These are phyloP conservation scores for Cephaloascus albidus DNA, from an alignment of 805 yeast species.

Conservation along the genomic window DNA sequence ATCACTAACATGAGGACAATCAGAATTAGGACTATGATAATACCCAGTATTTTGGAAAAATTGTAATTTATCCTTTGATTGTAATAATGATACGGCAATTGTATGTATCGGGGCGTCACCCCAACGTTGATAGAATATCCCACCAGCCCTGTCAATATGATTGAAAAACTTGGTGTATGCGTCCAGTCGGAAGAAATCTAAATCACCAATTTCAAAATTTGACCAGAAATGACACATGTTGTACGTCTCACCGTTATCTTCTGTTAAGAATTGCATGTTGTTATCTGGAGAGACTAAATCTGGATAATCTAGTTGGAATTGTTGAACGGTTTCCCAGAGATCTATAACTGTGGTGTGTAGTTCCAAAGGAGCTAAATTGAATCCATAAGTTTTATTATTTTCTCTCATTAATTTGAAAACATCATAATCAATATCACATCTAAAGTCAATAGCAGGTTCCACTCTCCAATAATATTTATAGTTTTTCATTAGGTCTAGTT, in stretches of 20 bases:
- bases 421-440: conserved; percentile 50
- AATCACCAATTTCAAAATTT: conserved; percentile 48
- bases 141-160: conserved; percentile 36
- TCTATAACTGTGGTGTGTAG: conserved; percentile 42
- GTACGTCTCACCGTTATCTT: conserved; percentile 29
- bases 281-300: conserved; percentile 36
- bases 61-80: conserved; percentile 14
- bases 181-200: conserved; percentile 38
- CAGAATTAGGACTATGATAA: conserved; percentile 45
- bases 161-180: conserved; percentile 37
- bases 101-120: conserved; percentile 17
- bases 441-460: conserved; percentile 47
- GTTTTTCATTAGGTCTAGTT: conserved; percentile 29
- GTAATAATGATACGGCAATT: conserved; percentile 16
- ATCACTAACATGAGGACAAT: conserved; percentile 47
- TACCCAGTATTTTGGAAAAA: conserved; percentile 45
- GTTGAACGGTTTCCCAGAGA: conserved; percentile 38
- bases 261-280: conserved; percentile 38
- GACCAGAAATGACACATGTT: conserved; percentile 62
- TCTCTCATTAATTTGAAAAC: conserved; percentile 34
- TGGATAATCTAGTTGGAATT: conserved; percentile 35
- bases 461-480: conserved; percentile 55
- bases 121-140: conserved; percentile 41
- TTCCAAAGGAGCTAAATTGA: conserved; percentile 40
- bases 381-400: conserved; percentile 39